Percentiles rank a stretch among this genome's conserved stretches.
Evolutionary conservation across 2,329 filamentous ascomycete genomes (phyloP).

Genomic region (Ilyonectria destructans): DNA sequence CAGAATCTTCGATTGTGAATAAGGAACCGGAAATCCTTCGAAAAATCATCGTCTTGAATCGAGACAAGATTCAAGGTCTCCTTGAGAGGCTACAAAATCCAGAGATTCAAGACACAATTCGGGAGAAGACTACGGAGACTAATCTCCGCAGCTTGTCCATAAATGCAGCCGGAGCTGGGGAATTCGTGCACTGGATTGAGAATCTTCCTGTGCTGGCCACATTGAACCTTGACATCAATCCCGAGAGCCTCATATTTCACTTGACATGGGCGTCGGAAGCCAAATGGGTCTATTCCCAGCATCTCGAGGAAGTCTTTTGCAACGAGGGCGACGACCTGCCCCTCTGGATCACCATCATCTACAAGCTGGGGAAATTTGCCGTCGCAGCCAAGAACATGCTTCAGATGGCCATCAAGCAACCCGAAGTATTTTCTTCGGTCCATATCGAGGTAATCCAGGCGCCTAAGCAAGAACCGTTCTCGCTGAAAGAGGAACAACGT

Average conservation of each 20-base stretch:
- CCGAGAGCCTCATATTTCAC: not conserved
- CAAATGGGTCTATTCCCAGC: slow-evolving; percentile 41
- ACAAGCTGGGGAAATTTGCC: slow-evolving; percentile 52
- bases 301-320: slow-evolving; percentile 36
- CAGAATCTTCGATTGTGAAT: no score
- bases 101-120: no score
- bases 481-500: not conserved
- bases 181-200: no score
- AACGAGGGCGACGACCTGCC: slow-evolving; percentile 20
- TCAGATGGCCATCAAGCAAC: slow-evolving; percentile 47
- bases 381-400: slow-evolving; percentile 49
- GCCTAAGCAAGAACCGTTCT: slow-evolving; percentile 22
- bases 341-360: slow-evolving; percentile 35
- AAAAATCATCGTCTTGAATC: no score
- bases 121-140: no score
- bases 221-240: not conserved
- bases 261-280: slow-evolving; percentile 44
- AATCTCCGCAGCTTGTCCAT: no score
- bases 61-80: no score
- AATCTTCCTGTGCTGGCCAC: not conserved
- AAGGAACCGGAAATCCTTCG: no score
- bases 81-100: no score
- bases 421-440: slow-evolving; percentile 43
- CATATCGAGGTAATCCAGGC: slow-evolving; percentile 36
- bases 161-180: no score